Base-by-base conservation (phyloP, 768 basidiomycete species). In the Krasilnikovozyma curviuscula region DNA sequence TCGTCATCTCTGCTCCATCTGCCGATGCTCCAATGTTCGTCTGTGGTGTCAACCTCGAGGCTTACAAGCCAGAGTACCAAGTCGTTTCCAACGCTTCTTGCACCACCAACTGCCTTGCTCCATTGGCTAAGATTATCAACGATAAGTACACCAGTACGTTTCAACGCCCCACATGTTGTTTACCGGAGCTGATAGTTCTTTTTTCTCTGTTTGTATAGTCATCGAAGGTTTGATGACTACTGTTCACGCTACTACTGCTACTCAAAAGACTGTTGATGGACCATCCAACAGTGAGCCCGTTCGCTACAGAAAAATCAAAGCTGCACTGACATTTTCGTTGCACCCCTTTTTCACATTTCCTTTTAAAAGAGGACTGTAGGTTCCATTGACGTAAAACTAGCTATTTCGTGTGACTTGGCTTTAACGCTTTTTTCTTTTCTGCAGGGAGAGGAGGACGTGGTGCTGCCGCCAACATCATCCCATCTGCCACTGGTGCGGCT, bases 41-140 rank as follows among this genome's bases (percentile, higher is more conserved):
- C 48, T 62, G 61, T 55, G 64, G 65, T 72, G 91, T 97, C 68
- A 97, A 98, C 73, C 77, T 93, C 55, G 86, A 93, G 54, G 57
- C 70, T 33, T 97, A 98, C 69, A 78, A 93, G 67, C 67, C 86
- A 58, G 78, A 80, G 64, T 76, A 84, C 74, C 75, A 73, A 48
- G 84, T 98, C 59, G 77, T 97, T 68, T 98, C 91, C 59, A 97
- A 98, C 69, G 91, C 91, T 27, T 95, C 89, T 19, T 97, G 91
- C 78, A 97, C 91, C 39, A 98, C 91, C 67, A 98, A 98, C 79
- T 98, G 91, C 69, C 76, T 98, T 51, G 91, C 91, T n/a, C 86
- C 91, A 54, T 77, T 98, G 53, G 91, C 89, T 66, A 98, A 98
- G 74, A 80, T 95, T 67, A 73, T 98, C 72, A 60, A 98, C 69